Conservation (phyloP, 2,329 filamentous ascomycete species). For the Colletotrichum sansevieriae region DNA sequence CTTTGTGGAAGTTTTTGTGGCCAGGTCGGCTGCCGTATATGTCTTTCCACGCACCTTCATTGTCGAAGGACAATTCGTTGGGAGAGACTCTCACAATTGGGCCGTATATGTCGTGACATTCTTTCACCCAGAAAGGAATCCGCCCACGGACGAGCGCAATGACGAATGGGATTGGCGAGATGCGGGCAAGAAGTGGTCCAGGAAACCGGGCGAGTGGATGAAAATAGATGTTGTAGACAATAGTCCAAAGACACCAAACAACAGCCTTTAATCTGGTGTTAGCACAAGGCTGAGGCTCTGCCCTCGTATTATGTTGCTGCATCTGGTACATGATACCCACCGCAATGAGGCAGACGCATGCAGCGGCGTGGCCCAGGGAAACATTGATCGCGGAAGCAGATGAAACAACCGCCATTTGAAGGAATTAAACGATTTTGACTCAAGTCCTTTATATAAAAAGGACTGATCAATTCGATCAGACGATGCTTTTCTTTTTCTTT, state of each 20-base stretch:
- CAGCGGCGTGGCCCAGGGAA: too few species aligned
- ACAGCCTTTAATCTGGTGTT: not conserved
- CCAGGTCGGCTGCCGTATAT: constrained; percentile 34
- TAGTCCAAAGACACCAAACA: not conserved
- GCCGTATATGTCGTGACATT: constrained; percentile 44
- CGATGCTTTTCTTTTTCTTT: too few species aligned
- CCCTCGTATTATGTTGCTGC: not conserved
- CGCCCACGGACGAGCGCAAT: constrained; percentile 44
- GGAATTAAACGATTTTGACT: too few species aligned
- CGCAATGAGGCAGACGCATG: not conserved
- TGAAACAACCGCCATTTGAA: too few species aligned
- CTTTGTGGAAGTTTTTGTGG: constrained; percentile 47
- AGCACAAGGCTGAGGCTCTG: not conserved
- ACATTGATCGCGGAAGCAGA: too few species aligned
- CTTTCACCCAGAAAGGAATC: constrained; percentile 45
- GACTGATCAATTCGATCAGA: too few species aligned
- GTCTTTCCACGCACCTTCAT: constrained; percentile 28
- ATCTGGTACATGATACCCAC: not conserved
- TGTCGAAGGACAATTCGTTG: constrained; percentile 32
- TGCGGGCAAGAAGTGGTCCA: not conserved
- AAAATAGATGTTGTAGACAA: not conserved
- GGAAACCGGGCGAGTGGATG: not conserved
- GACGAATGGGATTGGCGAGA: constrained; percentile 20
- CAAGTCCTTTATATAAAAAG: too few species aligned
- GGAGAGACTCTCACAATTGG: constrained; percentile 31